phyloP scores from a whole-genome alignment of 2,329 filamentous ascomycete genomes.

The Colletotrichum sp. region DNA sequence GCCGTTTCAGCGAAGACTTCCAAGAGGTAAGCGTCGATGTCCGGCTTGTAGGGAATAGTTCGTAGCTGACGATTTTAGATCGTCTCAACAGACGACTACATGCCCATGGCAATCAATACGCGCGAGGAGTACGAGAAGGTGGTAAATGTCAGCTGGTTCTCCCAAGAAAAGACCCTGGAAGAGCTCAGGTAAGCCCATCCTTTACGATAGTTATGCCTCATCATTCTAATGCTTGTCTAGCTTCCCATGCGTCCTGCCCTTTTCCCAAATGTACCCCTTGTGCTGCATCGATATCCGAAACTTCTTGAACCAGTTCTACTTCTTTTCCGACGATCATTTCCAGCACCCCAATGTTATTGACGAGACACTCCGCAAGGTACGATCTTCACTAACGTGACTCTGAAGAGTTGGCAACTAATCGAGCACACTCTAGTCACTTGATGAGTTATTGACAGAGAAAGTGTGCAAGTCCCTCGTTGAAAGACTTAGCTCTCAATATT shows the following conservation, averaged over 20 bases:
- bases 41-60: neutral
- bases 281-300: conserved; percentile 98
- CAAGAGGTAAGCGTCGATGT: conserved; percentile 68
- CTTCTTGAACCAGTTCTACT: conserved; percentile 97
- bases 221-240: conserved; percentile 46
- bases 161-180: conserved; percentile 77
- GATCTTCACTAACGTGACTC: neutral
- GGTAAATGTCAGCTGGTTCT: conserved; percentile 95
- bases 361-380: conserved; percentile 80
- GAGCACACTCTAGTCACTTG: conserved; percentile 68
- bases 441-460: conserved; percentile 90
- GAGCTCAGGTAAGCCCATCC: conserved; percentile 66
- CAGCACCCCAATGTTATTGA: conserved; percentile 90
- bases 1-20: conserved; percentile 93
- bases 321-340: conserved; percentile 96
- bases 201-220: neutral
- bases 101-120: conserved; percentile 97
- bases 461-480: conserved; percentile 92
- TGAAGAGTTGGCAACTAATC: neutral
- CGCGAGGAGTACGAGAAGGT: conserved; percentile 94
- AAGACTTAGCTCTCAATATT: conserved; percentile 86
- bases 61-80: conserved; percentile 48
- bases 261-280: conserved; percentile 98
- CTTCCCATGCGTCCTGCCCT: conserved; percentile 94
- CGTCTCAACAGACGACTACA: conserved; percentile 95